Percentiles rank a stretch among this genome's conserved stretches.
These are phyloP conservation scores for Xerocomus potaroensis DNA, from an alignment of 768 basidiomycete species.

Conservation along the genomic window DNA sequence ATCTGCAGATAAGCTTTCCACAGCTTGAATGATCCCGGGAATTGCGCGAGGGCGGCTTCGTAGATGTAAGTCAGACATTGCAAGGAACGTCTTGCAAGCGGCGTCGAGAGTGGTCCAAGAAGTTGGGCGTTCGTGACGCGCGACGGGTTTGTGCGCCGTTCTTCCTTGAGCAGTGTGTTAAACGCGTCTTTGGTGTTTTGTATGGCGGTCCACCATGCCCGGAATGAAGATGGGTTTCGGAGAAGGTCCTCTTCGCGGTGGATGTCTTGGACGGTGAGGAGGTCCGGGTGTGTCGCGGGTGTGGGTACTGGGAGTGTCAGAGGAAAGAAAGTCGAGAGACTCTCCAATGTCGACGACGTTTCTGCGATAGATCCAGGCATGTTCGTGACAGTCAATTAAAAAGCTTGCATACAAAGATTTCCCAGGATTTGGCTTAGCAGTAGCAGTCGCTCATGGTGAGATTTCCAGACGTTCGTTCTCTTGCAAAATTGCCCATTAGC, in stretches of 20 bases:
- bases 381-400: too few species aligned
- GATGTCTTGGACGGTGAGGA: constrained; percentile 72
- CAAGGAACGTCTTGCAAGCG: constrained; percentile 66
- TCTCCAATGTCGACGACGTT: constrained; percentile 46
- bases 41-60: constrained; percentile 83
- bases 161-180: constrained; percentile 51
- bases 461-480: background rate
- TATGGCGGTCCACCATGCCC: constrained; percentile 91
- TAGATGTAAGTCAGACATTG: constrained; percentile 91
- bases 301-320: constrained; percentile 82
- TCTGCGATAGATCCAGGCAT: constrained; percentile 54
- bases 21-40: constrained; percentile 88
- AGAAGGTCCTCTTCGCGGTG: constrained; percentile 92
- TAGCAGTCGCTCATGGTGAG: constrained; percentile 26
- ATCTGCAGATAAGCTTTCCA: constrained; percentile 91
- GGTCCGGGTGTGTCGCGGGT: constrained; percentile 69
- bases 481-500: background rate
- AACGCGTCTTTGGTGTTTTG: constrained; percentile 67
- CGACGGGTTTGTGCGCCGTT: constrained; percentile 41
- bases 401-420: constrained; percentile 16
- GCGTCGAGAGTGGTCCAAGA: constrained; percentile 77
- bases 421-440: background rate
- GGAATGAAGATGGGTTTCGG: constrained; percentile 85
- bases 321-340: constrained; percentile 64
- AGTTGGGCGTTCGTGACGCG: constrained; percentile 50